Conservation (phyloP, 345 rosid genomes). For the Laguncularia racemosa region DNA sequence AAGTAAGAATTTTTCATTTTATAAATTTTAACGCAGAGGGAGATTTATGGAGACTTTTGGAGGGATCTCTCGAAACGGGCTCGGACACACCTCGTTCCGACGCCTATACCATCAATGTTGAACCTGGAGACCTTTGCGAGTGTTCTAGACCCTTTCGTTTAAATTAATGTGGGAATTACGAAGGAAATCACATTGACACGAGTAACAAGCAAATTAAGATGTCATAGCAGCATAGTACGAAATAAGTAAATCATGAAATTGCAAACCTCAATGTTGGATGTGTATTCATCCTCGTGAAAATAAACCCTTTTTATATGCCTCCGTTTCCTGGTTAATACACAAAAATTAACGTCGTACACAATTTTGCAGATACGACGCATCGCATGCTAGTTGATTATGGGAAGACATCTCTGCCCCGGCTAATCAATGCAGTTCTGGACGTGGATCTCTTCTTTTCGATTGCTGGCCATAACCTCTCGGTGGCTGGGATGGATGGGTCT, state of each 20-base stretch:
- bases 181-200: too few relatives aligned
- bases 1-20: too few relatives aligned
- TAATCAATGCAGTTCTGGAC: slow-evolving; percentile 11
- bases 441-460: slow-evolving; percentile 16
- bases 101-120: slow-evolving; percentile 13
- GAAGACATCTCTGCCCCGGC: slow-evolving; percentile 10
- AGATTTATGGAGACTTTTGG: slow-evolving; percentile 7
- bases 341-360: too few relatives aligned
- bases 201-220: too few relatives aligned
- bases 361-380: slow-evolving; percentile 8
- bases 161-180: too few relatives aligned
- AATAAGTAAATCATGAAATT: too few relatives aligned
- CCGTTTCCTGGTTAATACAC: too few relatives aligned
- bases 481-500: slow-evolving; percentile 15
- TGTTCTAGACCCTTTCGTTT: slow-evolving; percentile 14
- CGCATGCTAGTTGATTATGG: slow-evolving; percentile 7
- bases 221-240: too few relatives aligned
- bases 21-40: too few relatives aligned
- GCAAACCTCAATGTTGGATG: too few relatives aligned
- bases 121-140: slow-evolving; percentile 14
- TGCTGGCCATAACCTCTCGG: slow-evolving; percentile 12
- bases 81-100: slow-evolving; percentile 7
- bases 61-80: neutral
- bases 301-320: too few relatives aligned
- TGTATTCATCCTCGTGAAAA: too few relatives aligned